These are phyloP conservation scores for Withania somnifera DNA, from an alignment of 305 asterid genomes.

Conservation along the genomic window DNA sequence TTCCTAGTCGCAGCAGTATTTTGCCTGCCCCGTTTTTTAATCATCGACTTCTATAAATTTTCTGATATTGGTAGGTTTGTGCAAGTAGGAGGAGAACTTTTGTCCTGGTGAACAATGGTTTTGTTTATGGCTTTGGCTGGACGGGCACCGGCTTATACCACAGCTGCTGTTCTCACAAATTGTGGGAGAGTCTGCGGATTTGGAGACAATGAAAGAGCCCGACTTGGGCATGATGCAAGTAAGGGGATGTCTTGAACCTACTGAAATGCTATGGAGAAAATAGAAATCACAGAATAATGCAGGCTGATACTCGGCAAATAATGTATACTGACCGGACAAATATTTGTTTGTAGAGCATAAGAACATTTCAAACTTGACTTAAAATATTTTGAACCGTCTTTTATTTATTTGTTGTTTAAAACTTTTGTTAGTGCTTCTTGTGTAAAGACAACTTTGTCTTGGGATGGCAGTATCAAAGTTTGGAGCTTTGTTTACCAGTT, in stretches of 20 bases:
- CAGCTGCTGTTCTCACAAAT: slow-evolving; percentile 49
- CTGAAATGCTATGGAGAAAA: slow-evolving; percentile 39
- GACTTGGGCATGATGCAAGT: slow-evolving; percentile 69
- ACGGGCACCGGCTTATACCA: slow-evolving; percentile 88
- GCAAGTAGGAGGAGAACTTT: slow-evolving; percentile 79
- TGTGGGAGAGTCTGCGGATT: slow-evolving; percentile 55
- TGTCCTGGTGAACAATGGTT: slow-evolving; percentile 57
- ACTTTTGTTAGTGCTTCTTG: neutral
- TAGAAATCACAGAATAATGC: neutral
- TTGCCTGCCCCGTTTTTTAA: neutral
- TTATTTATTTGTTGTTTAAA: neutral
- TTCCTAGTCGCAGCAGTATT: neutral
- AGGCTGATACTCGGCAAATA: neutral
- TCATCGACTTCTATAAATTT: no score
- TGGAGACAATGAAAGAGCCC: slow-evolving; percentile 86
- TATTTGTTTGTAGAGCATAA: neutral
- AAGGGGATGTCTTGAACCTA: slow-evolving; percentile 53
- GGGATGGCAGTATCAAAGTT: neutral
- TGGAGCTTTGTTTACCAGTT: neutral
- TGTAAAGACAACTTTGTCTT: neutral
- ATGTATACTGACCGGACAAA: neutral
- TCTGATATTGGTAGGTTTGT: slow-evolving; percentile 39
- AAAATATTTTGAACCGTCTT: neutral
- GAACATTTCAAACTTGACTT: neutral
- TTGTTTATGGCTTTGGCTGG: slow-evolving; percentile 76